phyloP scores from a whole-genome alignment of 2,329 filamentous ascomycete genomes.

The Aureobasidium pullulans region DNA sequence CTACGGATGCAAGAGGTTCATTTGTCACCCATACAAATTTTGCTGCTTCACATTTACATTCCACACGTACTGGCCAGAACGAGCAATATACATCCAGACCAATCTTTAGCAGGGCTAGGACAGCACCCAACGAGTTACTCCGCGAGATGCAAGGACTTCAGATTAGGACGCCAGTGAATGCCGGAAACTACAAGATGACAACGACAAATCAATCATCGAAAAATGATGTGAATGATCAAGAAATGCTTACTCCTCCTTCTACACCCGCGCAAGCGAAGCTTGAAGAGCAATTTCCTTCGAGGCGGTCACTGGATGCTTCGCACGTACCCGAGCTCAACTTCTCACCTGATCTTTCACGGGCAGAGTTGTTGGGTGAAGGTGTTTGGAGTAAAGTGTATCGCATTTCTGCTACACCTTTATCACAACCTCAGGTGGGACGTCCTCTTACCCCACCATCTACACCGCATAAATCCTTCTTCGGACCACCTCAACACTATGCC shows the following conservation, averaged over 20 bases:
- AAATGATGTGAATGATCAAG: background rate
- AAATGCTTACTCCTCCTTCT: slow-evolving; percentile 11
- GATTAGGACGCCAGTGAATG: background rate
- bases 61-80: background rate
- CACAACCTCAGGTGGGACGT: background rate
- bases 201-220: background rate
- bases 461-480: slow-evolving; percentile 14
- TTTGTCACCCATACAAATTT: slow-evolving; percentile 4
- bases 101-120: background rate
- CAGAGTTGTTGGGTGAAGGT: slow-evolving; percentile 27
- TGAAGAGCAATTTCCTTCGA: background rate
- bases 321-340: background rate
- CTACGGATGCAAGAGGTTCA: slow-evolving; percentile 1
- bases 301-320: slow-evolving; percentile 2
- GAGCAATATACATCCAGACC: slow-evolving; percentile 6
- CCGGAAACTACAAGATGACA: background rate
- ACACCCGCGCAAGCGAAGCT: background rate
- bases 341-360: slow-evolving; percentile 17
- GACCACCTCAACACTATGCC: slow-evolving; percentile 20
- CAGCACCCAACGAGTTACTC: background rate
- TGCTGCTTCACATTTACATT: background rate
- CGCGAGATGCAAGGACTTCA: slow-evolving; percentile 11
- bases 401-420: slow-evolving; percentile 16
- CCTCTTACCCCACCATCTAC: slow-evolving; percentile 17
- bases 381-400: slow-evolving; percentile 31